Evolutionary conservation across 164 flowering plant genomes (phyloP), one percentile per base, ranked within the genome.

Genomic region (Aristolochia fimbriata): DNA sequence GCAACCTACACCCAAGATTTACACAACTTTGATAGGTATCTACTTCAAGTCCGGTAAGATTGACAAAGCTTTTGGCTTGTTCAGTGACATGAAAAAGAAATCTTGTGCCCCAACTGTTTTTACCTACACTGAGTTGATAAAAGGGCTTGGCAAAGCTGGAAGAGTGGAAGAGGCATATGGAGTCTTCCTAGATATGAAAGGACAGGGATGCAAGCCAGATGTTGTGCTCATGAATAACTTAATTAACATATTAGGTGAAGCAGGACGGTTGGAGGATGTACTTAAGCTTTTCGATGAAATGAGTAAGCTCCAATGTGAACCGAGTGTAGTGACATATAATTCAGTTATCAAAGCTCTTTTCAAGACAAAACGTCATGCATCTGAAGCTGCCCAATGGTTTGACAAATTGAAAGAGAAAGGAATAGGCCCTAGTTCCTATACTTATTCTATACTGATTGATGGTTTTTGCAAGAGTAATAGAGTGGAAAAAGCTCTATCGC

Each of bases 401-500:
- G 88, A 82, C 68, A 92, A 76, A 76, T 89, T 92, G 98, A 87
- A 86, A 59, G 82, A 68, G 47, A 74, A 73, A 49, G 86, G 85
- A n/a, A 61, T 92, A 48, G 51, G 22, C 61, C 93, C 91, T 14
- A 92, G 87, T 68, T 76, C 86, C 19, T 89, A 71, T 64, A 85
- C 98, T 31, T 89, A 89, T 62, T 87, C 98, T 19, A 92, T 92
- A 70, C 83, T 92, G 48, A 89, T 92, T 62, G 96, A 92, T 74
- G 98, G 98, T 22, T 84, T 84, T 64, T 89, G 96, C 77, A 89
- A 89, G 80, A 78, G 77, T 51, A 87, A 84, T 70, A 80, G 81
- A 74, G 79, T 92, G 30, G 96, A 89, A 73, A 86, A 89, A 71
- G 98, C 97, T 52, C 67, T 90, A 62, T 10, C 81, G 70, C 79